These are phyloP conservation scores for Seiridium cupressi DNA, from an alignment of 2,329 filamentous ascomycete genomes.

Conservation along the genomic window DNA sequence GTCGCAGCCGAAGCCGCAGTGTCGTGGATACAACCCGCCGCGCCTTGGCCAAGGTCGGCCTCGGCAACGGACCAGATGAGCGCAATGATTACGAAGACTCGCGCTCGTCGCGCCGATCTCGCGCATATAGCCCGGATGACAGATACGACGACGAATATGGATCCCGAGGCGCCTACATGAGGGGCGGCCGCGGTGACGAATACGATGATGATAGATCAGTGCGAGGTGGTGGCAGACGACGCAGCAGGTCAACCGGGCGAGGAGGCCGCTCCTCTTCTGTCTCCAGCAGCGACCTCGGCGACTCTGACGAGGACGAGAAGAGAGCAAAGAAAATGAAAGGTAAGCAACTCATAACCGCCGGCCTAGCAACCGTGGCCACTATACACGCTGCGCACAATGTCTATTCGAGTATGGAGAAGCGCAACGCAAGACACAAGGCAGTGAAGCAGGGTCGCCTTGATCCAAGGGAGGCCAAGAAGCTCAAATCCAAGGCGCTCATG, in stretches of 20 bases:
- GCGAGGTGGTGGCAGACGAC: conserved; percentile 29
- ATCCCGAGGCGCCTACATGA: conserved; percentile 31
- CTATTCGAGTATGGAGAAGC: conserved; percentile 58
- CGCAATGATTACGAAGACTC: conserved; percentile 41
- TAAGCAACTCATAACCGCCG: conserved; percentile 59
- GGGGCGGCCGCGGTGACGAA: conserved; percentile 32
- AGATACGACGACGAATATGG: conserved; percentile 26
- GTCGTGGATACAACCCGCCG: conserved; percentile 63
- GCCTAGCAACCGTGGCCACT: conserved; percentile 56
- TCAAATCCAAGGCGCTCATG: conserved; percentile 55
- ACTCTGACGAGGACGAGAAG: conserved; percentile 57
- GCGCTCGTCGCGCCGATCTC: conserved; percentile 33
- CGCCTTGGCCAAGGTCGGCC: conserved; percentile 59
- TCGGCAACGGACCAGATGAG: conserved; percentile 48
- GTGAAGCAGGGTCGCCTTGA: conserved; percentile 53
- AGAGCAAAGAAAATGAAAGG: conserved; percentile 56
- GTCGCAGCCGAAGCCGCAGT: conserved; percentile 60
- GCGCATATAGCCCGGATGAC: conserved; percentile 31
- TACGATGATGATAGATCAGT: conserved; percentile 46
- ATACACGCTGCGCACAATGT: conserved; percentile 60
- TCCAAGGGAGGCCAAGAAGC: conserved; percentile 49
- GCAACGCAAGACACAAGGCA: conserved; percentile 50
- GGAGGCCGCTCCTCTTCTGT: conserved; percentile 44
- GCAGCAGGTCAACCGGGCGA: conserved; percentile 38
- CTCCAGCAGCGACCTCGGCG: conserved; percentile 54